Base-by-base conservation (phyloP, 116 monocot species). In the Thalassia testudinum region DNA sequence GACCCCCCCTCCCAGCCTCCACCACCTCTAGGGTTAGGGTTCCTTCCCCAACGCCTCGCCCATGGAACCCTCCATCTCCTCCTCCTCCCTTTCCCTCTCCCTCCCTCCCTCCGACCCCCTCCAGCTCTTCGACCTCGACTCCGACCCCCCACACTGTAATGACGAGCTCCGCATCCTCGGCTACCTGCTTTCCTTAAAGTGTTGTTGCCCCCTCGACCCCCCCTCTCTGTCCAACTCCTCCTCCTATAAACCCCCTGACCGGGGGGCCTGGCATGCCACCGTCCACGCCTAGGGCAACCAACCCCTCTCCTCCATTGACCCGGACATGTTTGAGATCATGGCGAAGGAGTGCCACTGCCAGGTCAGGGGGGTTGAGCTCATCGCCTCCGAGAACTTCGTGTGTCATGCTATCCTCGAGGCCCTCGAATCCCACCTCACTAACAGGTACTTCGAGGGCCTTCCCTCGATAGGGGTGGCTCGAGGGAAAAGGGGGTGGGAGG, bases 381-480 rank as follows among this genome's bases (percentile, higher is more conserved):
- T 78, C 56, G 83, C 83, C 26, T 84, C 78, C 11, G 78, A 85
- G 67, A 79, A 80, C 60, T 80, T 85, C 76, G 77, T 77, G 26
- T 85, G 73, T 17, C 49, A 70, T 59, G 85, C 80, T 42, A 76
- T 80, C 50, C 70, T 85, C 53, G 73, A 80, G 60, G 79, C 85
- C 42, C 73, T 85, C 38, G 85, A 76, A 53, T 73, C 70, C 56
- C 50, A 72, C 38, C 74, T 85, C 48, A 76, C 80, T 47, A 80
- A 85, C 68, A 85, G 80, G 68, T 80, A 80, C 66, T 77, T 72
- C 52, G 79, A 85, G 68, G 85, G 85, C 58, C 73, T 85, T 76
- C 80, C 79, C 13, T n/a, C n/a, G n/a, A n/a, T n/a, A n/a, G n/a
- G n/a, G n/a, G n/a, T n/a, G n/a, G n/a, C n/a, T n/a, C n/a, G n/a